phyloP scores from a whole-genome alignment of 2,329 filamentous ascomycete genomes.

The Penicillium thymicola region DNA sequence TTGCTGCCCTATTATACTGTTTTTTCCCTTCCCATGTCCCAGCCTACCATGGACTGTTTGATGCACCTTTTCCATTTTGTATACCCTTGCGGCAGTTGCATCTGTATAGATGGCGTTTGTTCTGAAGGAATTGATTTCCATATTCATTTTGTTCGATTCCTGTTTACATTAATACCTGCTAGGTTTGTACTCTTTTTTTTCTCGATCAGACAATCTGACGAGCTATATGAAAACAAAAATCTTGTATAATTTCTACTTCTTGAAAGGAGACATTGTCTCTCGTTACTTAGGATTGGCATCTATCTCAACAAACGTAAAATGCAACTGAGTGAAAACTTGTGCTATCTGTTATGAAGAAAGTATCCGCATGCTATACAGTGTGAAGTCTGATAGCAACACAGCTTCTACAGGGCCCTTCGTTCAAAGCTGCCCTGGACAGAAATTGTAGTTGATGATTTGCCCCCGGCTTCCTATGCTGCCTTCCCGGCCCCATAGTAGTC shows the following conservation, averaged over 20 bases:
- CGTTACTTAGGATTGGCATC: too few relatives aligned
- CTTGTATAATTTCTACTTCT: not conserved
- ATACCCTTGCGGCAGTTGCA: slow-evolving; percentile 33
- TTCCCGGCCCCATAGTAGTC: not conserved
- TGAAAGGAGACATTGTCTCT: not conserved
- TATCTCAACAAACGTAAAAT: not conserved
- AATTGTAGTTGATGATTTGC: not conserved
- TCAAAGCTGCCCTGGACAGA: not conserved
- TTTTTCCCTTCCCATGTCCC: slow-evolving; percentile 2
- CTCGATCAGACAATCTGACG: not conserved
- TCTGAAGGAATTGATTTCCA: slow-evolving; percentile 13
- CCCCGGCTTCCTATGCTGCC: not conserved
- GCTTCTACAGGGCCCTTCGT: not conserved
- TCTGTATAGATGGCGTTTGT: slow-evolving; percentile 35
- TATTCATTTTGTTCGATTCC: slow-evolving; percentile 16
- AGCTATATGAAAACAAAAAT: not conserved
- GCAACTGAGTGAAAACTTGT: not conserved
- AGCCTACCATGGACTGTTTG: slow-evolving; percentile 3
- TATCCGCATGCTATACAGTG: not conserved
- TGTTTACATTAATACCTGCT: slow-evolving; percentile 5
- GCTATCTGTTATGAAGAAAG: too few relatives aligned
- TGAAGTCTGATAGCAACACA: not conserved
- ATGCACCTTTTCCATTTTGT: slow-evolving; percentile 19
- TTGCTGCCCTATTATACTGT: not conserved
- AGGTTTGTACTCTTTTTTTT: not conserved